Evolutionary conservation across 2,329 filamentous ascomycete genomes (phyloP), one percentile per base, ranked within the genome.

Genomic region (Hypoxylon sp.): DNA sequence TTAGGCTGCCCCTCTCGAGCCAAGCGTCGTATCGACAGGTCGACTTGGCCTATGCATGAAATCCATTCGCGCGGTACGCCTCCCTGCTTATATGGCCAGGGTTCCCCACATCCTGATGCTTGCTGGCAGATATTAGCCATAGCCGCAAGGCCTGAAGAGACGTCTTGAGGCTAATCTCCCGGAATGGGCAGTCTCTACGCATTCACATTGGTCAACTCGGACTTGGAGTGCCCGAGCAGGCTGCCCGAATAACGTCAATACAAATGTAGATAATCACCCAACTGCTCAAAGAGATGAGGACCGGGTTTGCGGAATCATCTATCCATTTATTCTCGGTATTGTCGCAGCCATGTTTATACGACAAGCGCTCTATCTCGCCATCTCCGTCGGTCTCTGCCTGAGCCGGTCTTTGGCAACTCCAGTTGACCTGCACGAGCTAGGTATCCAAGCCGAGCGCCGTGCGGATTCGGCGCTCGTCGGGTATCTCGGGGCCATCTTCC

Each of bases 401-500:
- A 33, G 35, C n/a, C 26, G 61, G 4, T 54, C 62, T 3, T 8
- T 29, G 3, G 65, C 58, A 1, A 62, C 29, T 38, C 59, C 62
- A 4, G 41, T 73, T 38, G 71, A 70, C 62, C 54, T 68, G 18
- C 21, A 51, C 3, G 63, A 67, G 8, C 58, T 69, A 21, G 65
- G 62, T 3, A 48, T 71, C 42, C 47, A 47, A 29, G 59, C 33
- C 11, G 57, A 67, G 35, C 46, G 69, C 63, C 63, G 75, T 64
- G 67, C 74, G 31, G 69, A 78, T 38, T 11, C 78, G 0, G 76
- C 70, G 47, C 70, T 83, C 2, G 78, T 77, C 0, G 80, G 81
- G 2, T 84, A 84, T 66, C 70, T 84, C 1, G 81, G 80, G 2
- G 80, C 78, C 7, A 83, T 84, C 68, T 85, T 84, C 66, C 76